These are phyloP conservation scores for Globisporangium yorkense DNA, from an alignment of 352 stramenopile species.

Conservation along the genomic window DNA sequence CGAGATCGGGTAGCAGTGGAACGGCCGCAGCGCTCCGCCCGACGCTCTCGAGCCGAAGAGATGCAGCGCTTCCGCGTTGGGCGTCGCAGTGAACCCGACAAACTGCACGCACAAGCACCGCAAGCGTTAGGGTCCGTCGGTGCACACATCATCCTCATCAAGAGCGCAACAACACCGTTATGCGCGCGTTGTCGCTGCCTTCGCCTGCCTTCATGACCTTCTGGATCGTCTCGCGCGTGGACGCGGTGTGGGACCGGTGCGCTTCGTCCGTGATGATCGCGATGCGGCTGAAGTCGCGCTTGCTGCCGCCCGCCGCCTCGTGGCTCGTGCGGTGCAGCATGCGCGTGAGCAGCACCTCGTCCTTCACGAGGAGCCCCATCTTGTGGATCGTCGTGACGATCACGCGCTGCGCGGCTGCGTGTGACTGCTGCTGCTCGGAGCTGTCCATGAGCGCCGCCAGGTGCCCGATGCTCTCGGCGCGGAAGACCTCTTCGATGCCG, in stretches of 20 bases:
- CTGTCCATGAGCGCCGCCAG: slow-evolving; percentile 42
- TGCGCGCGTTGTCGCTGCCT: slow-evolving; percentile 22
- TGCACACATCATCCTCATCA: no score
- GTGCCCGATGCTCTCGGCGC: slow-evolving; percentile 69
- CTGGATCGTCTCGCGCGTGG: slow-evolving; percentile 63
- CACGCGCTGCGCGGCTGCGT: slow-evolving; percentile 31
- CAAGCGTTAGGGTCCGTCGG: background rate
- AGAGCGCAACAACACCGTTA: slow-evolving; percentile 24
- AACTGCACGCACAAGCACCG: slow-evolving; percentile 35
- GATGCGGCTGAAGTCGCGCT: slow-evolving; percentile 38
- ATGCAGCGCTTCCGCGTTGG: slow-evolving; percentile 52
- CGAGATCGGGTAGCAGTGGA: slow-evolving; percentile 72
- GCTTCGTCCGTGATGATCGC: slow-evolving; percentile 83
- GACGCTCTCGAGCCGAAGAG: slow-evolving; percentile 47
- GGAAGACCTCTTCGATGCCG: slow-evolving; percentile 62
- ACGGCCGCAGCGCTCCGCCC: slow-evolving; percentile 25
- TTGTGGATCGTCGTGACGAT: slow-evolving; percentile 84
- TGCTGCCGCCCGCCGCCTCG: background rate
- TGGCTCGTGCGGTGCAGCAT: slow-evolving; percentile 44
- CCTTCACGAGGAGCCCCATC: slow-evolving; percentile 59
- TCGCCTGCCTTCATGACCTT: slow-evolving; percentile 51
- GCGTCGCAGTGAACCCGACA: slow-evolving; percentile 76
- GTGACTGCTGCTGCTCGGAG: slow-evolving; percentile 6
- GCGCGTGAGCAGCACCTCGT: slow-evolving; percentile 60
- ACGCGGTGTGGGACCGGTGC: slow-evolving; percentile 67